phyloP scores from a whole-genome alignment of 495 filamentous ascomycete species.

The Clohesyomyces aquaticus region DNA sequence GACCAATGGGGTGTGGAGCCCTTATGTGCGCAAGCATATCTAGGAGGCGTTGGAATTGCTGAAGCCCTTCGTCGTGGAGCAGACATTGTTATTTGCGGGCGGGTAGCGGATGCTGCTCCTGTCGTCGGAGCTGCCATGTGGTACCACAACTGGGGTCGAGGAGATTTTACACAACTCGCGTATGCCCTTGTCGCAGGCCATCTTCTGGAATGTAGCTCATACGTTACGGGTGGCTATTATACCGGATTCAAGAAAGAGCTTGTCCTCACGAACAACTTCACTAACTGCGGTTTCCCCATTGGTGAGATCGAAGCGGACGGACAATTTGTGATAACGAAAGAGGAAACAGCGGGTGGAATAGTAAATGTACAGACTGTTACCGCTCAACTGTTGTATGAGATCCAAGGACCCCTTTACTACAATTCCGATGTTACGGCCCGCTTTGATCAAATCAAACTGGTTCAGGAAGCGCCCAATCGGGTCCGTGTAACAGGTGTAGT shows the following conservation, averaged over 20 bases:
- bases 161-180: constrained; percentile 54
- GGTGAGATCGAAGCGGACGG: constrained; percentile 56
- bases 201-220: constrained; percentile 61
- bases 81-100: constrained; percentile 48
- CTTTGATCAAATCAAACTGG: constrained; percentile 53
- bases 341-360: constrained; percentile 35
- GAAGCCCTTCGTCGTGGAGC: constrained; percentile 42
- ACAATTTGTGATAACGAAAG: constrained; percentile 46
- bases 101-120: constrained; percentile 46
- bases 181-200: constrained; percentile 59
- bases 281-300: constrained; percentile 52
- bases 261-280: constrained; percentile 52
- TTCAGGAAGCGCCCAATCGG: constrained; percentile 49
- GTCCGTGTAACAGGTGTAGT: constrained; percentile 50
- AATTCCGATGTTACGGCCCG: constrained; percentile 58
- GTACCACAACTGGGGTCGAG: constrained; percentile 43
- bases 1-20: constrained; percentile 56
- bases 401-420: constrained; percentile 58
- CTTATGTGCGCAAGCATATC: constrained; percentile 53
- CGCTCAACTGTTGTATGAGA: constrained; percentile 59
- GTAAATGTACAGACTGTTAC: constrained; percentile 54
- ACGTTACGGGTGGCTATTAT: constrained; percentile 61
- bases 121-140: constrained; percentile 30
- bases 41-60: constrained; percentile 45
- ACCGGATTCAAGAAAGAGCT: constrained; percentile 57